A percentile compares a stretch with the other conserved stretches of the same genome.
phyloP scores from a whole-genome alignment of 495 filamentous ascomycete species.

The Podospora bellae-mahoneyi region DNA sequence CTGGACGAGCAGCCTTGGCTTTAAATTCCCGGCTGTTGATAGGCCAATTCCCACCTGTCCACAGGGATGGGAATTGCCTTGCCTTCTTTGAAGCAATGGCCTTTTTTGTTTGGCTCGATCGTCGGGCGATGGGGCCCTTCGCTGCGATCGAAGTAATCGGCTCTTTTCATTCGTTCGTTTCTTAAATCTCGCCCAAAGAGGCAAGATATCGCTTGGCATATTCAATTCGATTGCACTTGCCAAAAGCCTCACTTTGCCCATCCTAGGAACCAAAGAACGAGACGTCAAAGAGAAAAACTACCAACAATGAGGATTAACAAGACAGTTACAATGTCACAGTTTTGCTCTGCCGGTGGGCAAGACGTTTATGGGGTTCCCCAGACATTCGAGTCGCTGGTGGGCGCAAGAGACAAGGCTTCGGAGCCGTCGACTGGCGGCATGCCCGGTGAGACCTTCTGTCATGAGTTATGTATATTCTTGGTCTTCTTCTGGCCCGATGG shows the following conservation, averaged over 20 bases:
- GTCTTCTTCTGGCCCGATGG: background rate
- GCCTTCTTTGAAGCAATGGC: background rate
- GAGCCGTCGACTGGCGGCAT: background rate
- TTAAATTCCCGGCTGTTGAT: background rate
- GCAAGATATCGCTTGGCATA: background rate
- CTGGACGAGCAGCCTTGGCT: background rate
- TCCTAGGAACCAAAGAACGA: background rate
- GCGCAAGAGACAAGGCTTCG: background rate
- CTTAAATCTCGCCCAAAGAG: background rate
- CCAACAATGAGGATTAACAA: no score
- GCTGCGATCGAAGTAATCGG: background rate
- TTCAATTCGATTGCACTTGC: background rate
- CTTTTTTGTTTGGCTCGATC: background rate
- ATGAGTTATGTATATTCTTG: background rate
- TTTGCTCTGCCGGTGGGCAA: no score
- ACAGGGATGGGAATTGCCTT: background rate
- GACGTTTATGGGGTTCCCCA: no score
- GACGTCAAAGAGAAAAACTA: background rate
- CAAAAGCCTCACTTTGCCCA: background rate
- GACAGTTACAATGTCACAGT: no score
- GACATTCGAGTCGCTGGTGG: background rate
- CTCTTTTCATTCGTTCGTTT: background rate
- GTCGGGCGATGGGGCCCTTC: background rate
- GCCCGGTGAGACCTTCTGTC: background rate
- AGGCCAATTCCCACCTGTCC: background rate